These are phyloP conservation scores for Coccomyxa sp. DNA, from an alignment of 139 green algal species.

Conservation along the genomic window DNA sequence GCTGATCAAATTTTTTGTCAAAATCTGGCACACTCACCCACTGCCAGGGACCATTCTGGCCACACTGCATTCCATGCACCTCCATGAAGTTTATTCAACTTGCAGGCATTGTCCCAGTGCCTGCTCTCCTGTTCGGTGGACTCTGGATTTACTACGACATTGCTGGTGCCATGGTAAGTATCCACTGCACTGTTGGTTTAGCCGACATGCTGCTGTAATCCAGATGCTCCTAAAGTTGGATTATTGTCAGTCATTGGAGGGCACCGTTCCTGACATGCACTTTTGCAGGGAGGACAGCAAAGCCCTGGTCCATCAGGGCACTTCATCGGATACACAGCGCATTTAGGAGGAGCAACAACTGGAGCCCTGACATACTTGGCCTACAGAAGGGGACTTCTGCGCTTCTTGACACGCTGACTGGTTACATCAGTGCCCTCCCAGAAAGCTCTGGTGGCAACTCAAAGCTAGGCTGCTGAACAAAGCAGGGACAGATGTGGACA, in stretches of 20 bases:
- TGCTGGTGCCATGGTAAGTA: not conserved
- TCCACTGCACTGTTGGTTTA: not conserved
- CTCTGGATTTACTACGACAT: conserved; percentile 3
- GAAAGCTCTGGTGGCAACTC: too few relatives aligned
- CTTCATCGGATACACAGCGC: not conserved
- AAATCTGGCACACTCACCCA: too few relatives aligned
- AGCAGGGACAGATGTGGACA: too few relatives aligned
- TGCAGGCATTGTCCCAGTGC: not conserved
- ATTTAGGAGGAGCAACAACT: conserved; percentile 2
- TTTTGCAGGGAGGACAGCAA: not conserved
- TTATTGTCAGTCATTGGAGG: not conserved
- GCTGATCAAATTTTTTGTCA: too few relatives aligned
- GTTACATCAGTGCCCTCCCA: too few relatives aligned
- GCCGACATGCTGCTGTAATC: not conserved
- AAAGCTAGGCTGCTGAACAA: too few relatives aligned
- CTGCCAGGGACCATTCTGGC: too few relatives aligned
- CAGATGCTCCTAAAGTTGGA: not conserved
- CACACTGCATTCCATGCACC: too few relatives aligned
- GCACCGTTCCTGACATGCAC: not conserved
- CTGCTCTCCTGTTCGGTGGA: not conserved
- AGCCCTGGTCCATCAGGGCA: not conserved
- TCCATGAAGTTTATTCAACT: too few relatives aligned
- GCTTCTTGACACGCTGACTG: too few relatives aligned
- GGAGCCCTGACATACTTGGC: conserved; percentile 1
- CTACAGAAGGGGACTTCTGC: not conserved